These are phyloP conservation scores for Colletotrichum incanum DNA, from an alignment of 2,329 filamentous ascomycete genomes.

Conservation along the genomic window DNA sequence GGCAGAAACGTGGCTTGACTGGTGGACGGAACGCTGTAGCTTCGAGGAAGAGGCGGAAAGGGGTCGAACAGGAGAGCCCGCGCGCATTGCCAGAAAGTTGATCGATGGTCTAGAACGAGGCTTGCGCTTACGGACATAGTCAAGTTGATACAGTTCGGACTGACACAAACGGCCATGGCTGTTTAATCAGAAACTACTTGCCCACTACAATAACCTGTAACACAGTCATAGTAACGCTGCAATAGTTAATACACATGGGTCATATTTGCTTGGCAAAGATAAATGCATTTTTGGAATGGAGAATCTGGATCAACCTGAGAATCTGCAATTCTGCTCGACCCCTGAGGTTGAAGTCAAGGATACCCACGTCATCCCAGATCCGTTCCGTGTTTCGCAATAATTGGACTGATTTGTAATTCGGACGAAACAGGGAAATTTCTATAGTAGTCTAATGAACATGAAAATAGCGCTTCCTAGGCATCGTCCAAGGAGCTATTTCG, in stretches of 20 bases:
- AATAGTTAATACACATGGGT: background rate
- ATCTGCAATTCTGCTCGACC: background rate
- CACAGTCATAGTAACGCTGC: background rate
- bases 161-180: background rate
- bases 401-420: background rate
- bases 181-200: background rate
- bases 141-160: background rate
- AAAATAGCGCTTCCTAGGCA: slow-evolving; percentile 5
- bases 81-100: slow-evolving; percentile 49
- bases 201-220: background rate
- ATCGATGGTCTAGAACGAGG: slow-evolving; percentile 50
- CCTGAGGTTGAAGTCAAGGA: background rate
- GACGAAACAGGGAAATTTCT: slow-evolving; percentile 17
- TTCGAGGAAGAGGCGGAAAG: slow-evolving; percentile 68
- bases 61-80: slow-evolving; percentile 50
- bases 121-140: slow-evolving; percentile 6
- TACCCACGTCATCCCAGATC: slow-evolving; percentile 23
- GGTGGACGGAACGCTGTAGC: slow-evolving; percentile 72
- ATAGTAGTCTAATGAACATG: background rate
- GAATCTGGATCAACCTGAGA: background rate
- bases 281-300: background rate
- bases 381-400: slow-evolving; percentile 29
- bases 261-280: background rate
- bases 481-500: slow-evolving; percentile 9
- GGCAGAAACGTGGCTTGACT: slow-evolving; percentile 73